phyloP scores from a whole-genome alignment of 768 basidiomycete genomes.

The Russula sp. region DNA sequence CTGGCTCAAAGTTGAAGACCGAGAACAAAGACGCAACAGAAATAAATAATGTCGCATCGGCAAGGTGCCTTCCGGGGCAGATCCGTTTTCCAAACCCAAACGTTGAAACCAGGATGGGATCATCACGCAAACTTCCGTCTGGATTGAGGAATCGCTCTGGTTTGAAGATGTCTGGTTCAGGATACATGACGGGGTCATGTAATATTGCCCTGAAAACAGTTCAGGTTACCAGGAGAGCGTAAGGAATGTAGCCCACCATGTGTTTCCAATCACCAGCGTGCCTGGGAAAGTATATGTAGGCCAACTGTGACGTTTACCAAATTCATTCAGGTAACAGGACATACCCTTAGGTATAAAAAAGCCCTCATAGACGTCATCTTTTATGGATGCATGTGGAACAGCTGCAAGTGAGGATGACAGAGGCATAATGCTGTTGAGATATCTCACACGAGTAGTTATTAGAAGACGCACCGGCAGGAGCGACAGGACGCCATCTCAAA shows the following conservation, averaged over 20 bases:
- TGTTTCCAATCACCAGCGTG: neutral
- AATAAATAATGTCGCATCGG: neutral
- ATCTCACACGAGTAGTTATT: neutral
- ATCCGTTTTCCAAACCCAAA: neutral
- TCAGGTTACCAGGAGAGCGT: neutral
- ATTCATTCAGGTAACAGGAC: neutral
- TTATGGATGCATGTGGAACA: neutral
- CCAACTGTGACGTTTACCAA: neutral
- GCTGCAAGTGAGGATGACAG: neutral
- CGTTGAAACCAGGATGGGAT: neutral
- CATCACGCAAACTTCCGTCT: neutral
- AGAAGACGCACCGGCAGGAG: neutral
- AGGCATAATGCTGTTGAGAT: neutral
- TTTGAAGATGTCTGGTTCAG: neutral
- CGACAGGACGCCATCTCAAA: neutral
- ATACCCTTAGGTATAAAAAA: neutral
- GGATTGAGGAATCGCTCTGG: neutral
- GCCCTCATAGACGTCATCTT: neutral
- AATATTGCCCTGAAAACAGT: neutral
- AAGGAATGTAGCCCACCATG: neutral
- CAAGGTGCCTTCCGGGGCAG: neutral
- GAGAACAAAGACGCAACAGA: neutral
- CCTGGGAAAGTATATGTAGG: neutral
- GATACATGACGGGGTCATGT: neutral
- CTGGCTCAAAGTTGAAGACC: neutral